Percentiles rank a stretch among this genome's conserved stretches.
phyloP scores from a whole-genome alignment of 805 yeast genomes.

The Teunomyces lycoperdinae region DNA sequence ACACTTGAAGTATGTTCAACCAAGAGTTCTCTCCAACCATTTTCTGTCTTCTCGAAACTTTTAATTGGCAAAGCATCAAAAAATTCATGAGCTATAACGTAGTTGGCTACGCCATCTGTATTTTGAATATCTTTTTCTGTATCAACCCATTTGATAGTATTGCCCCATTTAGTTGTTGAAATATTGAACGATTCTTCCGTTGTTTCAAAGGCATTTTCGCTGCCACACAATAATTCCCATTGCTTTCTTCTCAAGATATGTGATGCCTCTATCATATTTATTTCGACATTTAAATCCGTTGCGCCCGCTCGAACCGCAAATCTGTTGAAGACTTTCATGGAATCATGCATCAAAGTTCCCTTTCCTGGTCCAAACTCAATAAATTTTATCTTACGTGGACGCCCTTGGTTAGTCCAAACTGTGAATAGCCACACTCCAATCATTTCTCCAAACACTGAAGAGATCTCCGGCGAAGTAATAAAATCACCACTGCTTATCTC shows the following conservation, averaged over 20 bases:
- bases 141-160: constrained; percentile 55
- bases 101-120: constrained; percentile 44
- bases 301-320: constrained; percentile 22
- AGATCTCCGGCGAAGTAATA: constrained; percentile 82
- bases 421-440: constrained; percentile 70
- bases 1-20: constrained; percentile 55
- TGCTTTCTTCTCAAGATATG: constrained; percentile 61
- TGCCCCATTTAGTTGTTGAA: constrained; percentile 50
- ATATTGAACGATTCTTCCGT: constrained; percentile 30
- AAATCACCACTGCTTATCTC: constrained; percentile 66
- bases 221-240: constrained; percentile 45
- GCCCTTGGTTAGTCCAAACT: constrained; percentile 56
- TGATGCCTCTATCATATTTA: constrained; percentile 71
- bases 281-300: constrained; percentile 26
- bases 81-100: constrained; percentile 78
- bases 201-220: constrained; percentile 13
- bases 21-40: constrained; percentile 77
- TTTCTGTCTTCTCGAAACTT: constrained; percentile 55
- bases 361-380: constrained; percentile 85
- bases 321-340: constrained; percentile 46
- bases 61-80: constrained; percentile 84
- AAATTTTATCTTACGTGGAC: constrained; percentile 48
- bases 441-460: constrained; percentile 84
- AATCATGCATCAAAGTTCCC: constrained; percentile 75
- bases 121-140: constrained; percentile 48